These are phyloP conservation scores for Chrysanthemum makinoi DNA, from an alignment of 129 eudicot genomes.

Conservation along the genomic window DNA sequence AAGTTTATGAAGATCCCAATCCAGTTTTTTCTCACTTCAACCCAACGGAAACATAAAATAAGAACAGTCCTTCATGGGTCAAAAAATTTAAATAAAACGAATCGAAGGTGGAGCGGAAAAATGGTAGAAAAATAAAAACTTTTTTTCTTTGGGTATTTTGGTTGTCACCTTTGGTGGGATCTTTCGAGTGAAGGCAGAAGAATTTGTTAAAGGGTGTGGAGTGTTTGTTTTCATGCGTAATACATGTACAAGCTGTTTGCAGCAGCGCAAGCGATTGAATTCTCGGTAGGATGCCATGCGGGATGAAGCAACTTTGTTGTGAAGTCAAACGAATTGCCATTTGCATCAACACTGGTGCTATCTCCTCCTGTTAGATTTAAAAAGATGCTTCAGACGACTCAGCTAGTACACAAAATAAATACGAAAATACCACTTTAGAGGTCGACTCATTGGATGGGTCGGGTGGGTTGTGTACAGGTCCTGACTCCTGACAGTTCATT, in stretches of 20 bases:
- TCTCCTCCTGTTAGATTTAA: conserved; percentile 56
- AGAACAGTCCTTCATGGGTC: conserved; percentile 26
- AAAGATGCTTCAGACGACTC: neutral
- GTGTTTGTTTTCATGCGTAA: conserved; percentile 54
- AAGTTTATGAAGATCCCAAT: conserved; percentile 24
- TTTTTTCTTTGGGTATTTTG: conserved; percentile 4
- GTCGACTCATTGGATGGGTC: no score
- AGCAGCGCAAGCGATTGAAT: conserved; percentile 98
- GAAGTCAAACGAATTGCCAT: conserved; percentile 90
- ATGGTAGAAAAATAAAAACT: conserved; percentile 17
- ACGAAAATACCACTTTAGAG: no score
- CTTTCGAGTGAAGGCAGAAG: conserved; percentile 16
- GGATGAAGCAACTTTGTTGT: conserved; percentile 89
- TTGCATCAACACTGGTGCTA: conserved; percentile 77
- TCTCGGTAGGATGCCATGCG: conserved; percentile 99
- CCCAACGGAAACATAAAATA: conserved; percentile 25
- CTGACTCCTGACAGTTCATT: neutral
- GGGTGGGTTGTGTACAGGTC: no score
- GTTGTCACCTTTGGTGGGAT: neutral
- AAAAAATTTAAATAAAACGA: conserved; percentile 39
- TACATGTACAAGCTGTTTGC: conserved; percentile 99
- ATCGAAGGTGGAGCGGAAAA: conserved; percentile 25
- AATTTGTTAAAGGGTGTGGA: conserved; percentile 17
- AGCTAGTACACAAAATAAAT: neutral
- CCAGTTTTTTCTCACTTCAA: conserved; percentile 44